Base-by-base conservation (phyloP, 2,329 filamentous ascomycete genomes). In the Colletotrichum sojae region DNA sequence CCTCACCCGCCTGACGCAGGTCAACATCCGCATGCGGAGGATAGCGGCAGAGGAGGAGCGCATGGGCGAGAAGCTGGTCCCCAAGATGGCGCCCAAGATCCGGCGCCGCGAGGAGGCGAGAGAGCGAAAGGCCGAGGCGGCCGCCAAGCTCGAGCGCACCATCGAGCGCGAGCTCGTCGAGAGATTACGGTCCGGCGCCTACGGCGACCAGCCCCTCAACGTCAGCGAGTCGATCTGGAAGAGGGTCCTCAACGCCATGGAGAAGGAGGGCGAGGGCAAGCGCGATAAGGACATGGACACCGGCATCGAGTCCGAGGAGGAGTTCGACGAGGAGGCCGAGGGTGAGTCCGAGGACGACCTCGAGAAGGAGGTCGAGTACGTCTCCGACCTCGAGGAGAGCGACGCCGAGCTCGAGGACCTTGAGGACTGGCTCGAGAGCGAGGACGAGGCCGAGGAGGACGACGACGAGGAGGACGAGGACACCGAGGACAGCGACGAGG, bases 141-240 rank as follows among this genome's bases (percentile, higher is more conserved):
- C 93, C 8, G 96, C 96, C 22, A 98, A 98, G 89, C 90, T 99
- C 70, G 96, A 99, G 86, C 87, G 94, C 73, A 94, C 94, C 8
- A 98, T 99, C 80, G 96, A 99, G 86, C 87, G 96, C 63, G 95
- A 98, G 82, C 86, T 99, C 73, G 92, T 99, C 74, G 94, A 98
- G 82, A 87, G 96, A 74, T 83, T 99, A 80, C 88, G 95, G 73
- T 95, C 94, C 77, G 96, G 96, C 53, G 95, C 95, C 3, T 98
- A 99, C 81, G 96, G 96, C 63, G 95, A 98, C 75, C 90, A 94
- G 78, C 96, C 96, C 49, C 86, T 99, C 73, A 99, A 99, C 78
- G 95, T 97, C 59, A 96, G 97, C 80, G 94, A 98, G 80, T 88
- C 89, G 15, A 94, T 99, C 71, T 99, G 96, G 96, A 97, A 97